Conservation (phyloP, 352 stramenopile species). For the Phytophthora vignae region DNA sequence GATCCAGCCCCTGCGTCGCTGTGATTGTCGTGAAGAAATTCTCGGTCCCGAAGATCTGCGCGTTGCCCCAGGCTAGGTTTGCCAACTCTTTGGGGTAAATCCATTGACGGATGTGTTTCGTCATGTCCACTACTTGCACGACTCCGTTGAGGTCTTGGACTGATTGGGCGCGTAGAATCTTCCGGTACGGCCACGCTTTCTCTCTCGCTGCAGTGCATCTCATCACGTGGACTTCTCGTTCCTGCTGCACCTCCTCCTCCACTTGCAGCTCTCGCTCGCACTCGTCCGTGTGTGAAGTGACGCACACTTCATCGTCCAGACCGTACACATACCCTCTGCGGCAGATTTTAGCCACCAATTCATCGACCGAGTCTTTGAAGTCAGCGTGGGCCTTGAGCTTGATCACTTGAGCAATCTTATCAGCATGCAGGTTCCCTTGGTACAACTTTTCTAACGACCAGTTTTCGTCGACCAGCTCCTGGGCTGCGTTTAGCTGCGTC, state of each 20-base stretch:
- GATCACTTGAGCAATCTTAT: conserved; percentile 52
- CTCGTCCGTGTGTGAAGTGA: conserved; percentile 53
- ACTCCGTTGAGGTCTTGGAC: conserved; percentile 15
- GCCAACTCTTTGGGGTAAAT: conserved; percentile 19
- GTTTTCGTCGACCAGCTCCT: conserved; percentile 55
- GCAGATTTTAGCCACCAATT: conserved; percentile 29
- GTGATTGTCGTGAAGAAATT: conserved; percentile 58
- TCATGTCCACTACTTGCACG: conserved; percentile 10
- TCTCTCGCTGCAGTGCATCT: conserved; percentile 31
- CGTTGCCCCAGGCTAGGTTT: conserved; percentile 35
- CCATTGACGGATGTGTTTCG: conserved; percentile 15
- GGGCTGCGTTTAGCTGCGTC: conserved; percentile 24
- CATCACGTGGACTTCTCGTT: conserved; percentile 28
- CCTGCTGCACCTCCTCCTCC: conserved; percentile 52
- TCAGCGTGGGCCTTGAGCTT: conserved; percentile 13
- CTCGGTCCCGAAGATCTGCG: conserved; percentile 42
- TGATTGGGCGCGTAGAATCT: conserved; percentile 23
- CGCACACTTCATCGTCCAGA: conserved; percentile 49
- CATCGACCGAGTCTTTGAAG: conserved; percentile 6
- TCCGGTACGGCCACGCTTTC: conserved; percentile 12
- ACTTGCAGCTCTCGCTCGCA: conserved; percentile 71
- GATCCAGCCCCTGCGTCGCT: background rate
- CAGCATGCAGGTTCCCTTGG: conserved; percentile 19
- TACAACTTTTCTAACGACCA: conserved; percentile 61
- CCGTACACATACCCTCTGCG: conserved; percentile 27